A percentile compares a stretch with the other conserved stretches of the same genome.
phyloP scores from a whole-genome alignment of 108 stramenopile species.

The Cyclostephanos tholiformis region DNA sequence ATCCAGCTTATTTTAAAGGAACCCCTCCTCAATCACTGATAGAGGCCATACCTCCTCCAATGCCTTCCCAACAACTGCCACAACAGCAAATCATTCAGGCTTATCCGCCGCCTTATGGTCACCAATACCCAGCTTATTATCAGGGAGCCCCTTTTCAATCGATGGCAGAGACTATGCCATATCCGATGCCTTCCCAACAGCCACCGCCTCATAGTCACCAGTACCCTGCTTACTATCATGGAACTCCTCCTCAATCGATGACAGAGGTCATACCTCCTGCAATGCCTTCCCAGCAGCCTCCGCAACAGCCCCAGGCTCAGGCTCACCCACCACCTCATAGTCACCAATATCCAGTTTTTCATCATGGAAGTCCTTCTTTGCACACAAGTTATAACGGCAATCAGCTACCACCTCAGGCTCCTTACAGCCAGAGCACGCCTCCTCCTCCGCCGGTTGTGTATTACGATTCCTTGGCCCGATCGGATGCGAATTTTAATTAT shows the following conservation, averaged over 20 bases:
- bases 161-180: conserved; percentile 7
- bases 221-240: conserved; percentile 10
- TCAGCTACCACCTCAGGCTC: conserved; percentile 18
- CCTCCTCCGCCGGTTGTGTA: conserved; percentile 5
- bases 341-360: conserved; percentile 10
- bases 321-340: conserved; percentile 1
- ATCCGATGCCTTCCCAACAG: conserved; percentile 9
- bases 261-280: conserved; percentile 15
- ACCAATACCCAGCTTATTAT: not conserved
- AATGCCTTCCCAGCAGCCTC: conserved; percentile 14
- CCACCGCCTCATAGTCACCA: conserved; percentile 1
- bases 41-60: not conserved
- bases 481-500: conserved; percentile 19
- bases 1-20: not conserved
- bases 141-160: conserved; percentile 20
- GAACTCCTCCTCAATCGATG: conserved; percentile 28
- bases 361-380: conserved; percentile 17
- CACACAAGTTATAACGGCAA: conserved; percentile 10
- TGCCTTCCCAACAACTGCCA: conserved; percentile 6
- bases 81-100: not conserved
- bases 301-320: conserved; percentile 25
- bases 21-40: conserved; percentile 20
- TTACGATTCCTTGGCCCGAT: conserved; percentile 14
- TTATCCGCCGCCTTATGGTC: not conserved
- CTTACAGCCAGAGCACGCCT: conserved; percentile 11